Base-by-base conservation (phyloP, 129 eudicot genomes). In the Artemisia argyi region DNA sequence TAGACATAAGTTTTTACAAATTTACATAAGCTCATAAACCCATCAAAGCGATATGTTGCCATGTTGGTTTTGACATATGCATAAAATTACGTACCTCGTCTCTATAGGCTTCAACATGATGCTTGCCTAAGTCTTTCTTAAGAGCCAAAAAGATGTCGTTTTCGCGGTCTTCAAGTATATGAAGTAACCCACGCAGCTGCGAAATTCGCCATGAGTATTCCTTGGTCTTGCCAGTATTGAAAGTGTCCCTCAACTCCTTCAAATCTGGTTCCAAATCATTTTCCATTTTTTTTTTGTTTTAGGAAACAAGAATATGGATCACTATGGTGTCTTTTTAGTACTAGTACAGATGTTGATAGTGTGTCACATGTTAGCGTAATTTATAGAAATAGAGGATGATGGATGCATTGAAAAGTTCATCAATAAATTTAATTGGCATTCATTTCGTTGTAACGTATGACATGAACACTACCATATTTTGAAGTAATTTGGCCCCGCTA, bases 111-210 rank as follows among this genome's bases (percentile, higher is more conserved):
- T 92, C 96, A 48, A 81, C 87, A 11, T 73, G 84, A 73, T 89
- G 98, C 56, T 89, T 89, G 3, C 96, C 98, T 62, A 92, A 61
- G 59, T 92, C 98, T 49, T 84, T 86, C 24, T 78, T 56, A 20
- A 89, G 96, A 63, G 98, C 98, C 22, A 22, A 54, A 52, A 56
- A 75, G 1, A 92, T 83, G n/a, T 79, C 88, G 18, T 44, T 81
- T 78, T 92, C 88, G 73, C 63, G 82, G 39, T 89, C 96, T 71
- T 65, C 72, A 50, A 92, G 87, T 9, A 92, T 78, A 59, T 64
- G 70, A 8, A 79, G 89, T 55, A 92, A 60, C 0, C 75, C 92
- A 17, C 73, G 55, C 7, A 92, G 87, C 51, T 89, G 98, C 5
- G 85, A 56, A 70, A 81, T 85, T 53, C 98, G 83, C 98, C 98